Conservation (phyloP, 108 stramenopile species). For the Nitzschia sp. region DNA sequence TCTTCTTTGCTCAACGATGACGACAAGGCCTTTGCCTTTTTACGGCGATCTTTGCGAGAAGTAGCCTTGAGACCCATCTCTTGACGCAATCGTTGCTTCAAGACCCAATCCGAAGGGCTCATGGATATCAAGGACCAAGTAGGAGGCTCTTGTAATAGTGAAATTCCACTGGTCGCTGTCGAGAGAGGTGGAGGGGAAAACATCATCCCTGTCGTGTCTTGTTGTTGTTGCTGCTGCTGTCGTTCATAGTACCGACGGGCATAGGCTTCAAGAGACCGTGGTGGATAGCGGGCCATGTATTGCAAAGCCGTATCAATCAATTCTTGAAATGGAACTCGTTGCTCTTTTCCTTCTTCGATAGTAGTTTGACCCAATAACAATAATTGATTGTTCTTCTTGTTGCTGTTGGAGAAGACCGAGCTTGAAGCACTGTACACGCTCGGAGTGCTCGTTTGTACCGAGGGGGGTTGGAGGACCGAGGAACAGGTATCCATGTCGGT, state of each 20-base stretch:
- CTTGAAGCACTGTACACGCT: not conserved
- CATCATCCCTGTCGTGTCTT: slow-evolving; percentile 22
- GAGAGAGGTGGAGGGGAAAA: not conserved
- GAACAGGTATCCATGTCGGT: not conserved
- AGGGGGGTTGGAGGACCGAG: not conserved
- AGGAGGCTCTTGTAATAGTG: slow-evolving; percentile 54
- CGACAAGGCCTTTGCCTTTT: not conserved
- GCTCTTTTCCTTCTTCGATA: not conserved
- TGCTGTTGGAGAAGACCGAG: not conserved
- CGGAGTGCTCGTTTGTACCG: not conserved
- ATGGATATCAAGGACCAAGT: slow-evolving; percentile 50
- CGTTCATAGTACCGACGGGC: slow-evolving; percentile 53
- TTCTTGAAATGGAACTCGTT: slow-evolving; percentile 78
- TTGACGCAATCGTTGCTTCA: slow-evolving; percentile 56
- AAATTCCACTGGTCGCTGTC: slow-evolving; percentile 35
- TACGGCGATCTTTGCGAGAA: slow-evolving; percentile 53
- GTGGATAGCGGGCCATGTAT: slow-evolving; percentile 80
- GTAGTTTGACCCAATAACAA: not conserved
- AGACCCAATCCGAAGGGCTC: slow-evolving; percentile 66
- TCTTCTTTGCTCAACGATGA: no score
- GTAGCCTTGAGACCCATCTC: slow-evolving; percentile 47
- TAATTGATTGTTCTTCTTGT: not conserved
- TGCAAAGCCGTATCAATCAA: slow-evolving; percentile 72
- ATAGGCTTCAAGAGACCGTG: slow-evolving; percentile 58
- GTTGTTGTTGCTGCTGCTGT: slow-evolving; percentile 6